Evolutionary conservation across 768 basidiomycete genomes (phyloP), one percentile per base, ranked within the genome.

Genomic region (Lentinula detonsa): DNA sequence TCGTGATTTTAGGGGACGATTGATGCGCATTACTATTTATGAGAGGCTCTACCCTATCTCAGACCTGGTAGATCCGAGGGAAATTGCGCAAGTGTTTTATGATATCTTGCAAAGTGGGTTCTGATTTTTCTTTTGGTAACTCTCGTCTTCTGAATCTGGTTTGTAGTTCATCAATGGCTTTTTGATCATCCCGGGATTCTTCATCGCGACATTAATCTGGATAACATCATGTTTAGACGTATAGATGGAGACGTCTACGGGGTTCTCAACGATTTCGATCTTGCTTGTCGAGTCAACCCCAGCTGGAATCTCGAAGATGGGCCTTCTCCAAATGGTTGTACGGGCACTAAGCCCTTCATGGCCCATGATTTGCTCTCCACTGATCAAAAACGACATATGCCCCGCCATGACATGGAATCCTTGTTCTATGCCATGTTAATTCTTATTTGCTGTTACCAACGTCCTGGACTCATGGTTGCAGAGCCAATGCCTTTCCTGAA

Each of bases 201-300:
- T 8, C 65, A 65, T 55, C 61, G 61, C n/a, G 65, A 65, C 34
- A 51, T 65, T 33, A 65, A 64, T 42, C 21, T 46, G 5, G 50
- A 39, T 15, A 65, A 65, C 28, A 40, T 65, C 40, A 64, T 65
- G 64, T 28, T 52, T 45, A 8, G 62, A 21, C 52, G 66, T 16
- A 23, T 51, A 42, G 52, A 70, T 50, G 40, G 57, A 54, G 43
- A 64, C 33, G 23, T 52, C n/a, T 55, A 60, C 33, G 58, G 62
- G 51, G 64, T 64, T 6, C 33, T 64, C 13, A 62, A 62, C 45
- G 63, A 64, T 34, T 62, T 62, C 15, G 63, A 64, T 42, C 48
- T 62, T 33, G 46, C 62, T 31, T 59, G 34, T 48, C 61, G 42
- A n/a, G 15, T 37, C n/a, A 6, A 52, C 31, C 42, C 13, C 16